A percentile compares a stretch with the other conserved stretches of the same genome.
These are phyloP conservation scores for Pichia sp. DNA, from an alignment of 1,139 yeast species.

Conservation along the genomic window DNA sequence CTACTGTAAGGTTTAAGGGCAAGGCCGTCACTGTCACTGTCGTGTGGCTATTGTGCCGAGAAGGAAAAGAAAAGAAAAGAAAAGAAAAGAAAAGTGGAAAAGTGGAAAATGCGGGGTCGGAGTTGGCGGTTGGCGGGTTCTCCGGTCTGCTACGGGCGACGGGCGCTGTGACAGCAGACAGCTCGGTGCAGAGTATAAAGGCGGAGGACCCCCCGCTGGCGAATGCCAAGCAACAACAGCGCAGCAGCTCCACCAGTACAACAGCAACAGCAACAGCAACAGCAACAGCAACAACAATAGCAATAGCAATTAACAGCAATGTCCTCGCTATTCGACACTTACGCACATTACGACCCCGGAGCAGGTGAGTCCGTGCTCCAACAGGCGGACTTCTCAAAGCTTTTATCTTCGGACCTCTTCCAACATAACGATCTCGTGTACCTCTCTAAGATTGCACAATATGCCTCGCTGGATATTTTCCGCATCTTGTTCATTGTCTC, in stretches of 20 bases:
- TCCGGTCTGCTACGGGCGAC: no score
- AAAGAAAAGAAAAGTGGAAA: neutral
- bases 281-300: no score
- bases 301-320: no score
- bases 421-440: slow-evolving; percentile 17
- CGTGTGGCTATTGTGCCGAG: neutral
- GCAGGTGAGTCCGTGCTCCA: slow-evolving; percentile 19
- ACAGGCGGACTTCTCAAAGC: slow-evolving; percentile 20
- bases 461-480: slow-evolving; percentile 26
- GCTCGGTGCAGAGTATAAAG: no score
- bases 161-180: no score
- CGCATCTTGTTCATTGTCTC: slow-evolving; percentile 58
- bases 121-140: no score
- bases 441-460: slow-evolving; percentile 20
- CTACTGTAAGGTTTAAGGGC: no score
- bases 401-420: slow-evolving; percentile 17
- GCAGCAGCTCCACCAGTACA: no score
- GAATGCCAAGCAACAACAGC: neutral
- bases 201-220: no score
- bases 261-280: no score
- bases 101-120: neutral
- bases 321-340: slow-evolving; percentile 16
- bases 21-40: neutral
- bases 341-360: slow-evolving; percentile 21
- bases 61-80: neutral